Base-by-base conservation (phyloP, 352 stramenopile species). In the Pelagophyceae sp. region DNA sequence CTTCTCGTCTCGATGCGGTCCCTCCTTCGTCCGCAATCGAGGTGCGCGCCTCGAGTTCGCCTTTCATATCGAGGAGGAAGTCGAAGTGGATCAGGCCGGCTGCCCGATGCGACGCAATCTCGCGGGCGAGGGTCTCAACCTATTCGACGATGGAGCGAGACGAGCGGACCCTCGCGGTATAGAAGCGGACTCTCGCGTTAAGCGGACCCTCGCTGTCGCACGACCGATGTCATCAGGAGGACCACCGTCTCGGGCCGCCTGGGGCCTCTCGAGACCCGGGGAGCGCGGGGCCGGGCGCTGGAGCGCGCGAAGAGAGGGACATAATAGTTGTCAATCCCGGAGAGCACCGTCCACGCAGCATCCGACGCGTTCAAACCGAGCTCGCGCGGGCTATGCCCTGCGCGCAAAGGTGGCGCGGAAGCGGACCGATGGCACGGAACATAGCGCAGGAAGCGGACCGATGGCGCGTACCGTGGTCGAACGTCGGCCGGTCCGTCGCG, bases 41-140 rank as follows among this genome's bases (percentile, higher is more conserved):
- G n/a, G n/a, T n/a, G n/a, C n/a, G n/a, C n/a, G 37, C 67, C 17
- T 31, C 67, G 33, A 54, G 67, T 31, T 74, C 67, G 67, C 67
- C 67, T 37, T 74, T 74, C 67, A 74, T 74, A 37, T 74, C 67
- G 17, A 74, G 67, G 5, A 74, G 38, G 29, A 74, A 74, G 67
- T 74, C 37, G 38, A 25, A 54, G 38, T 74, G 58, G 35, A 74
- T 37, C 35, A 74, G 67, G 38, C 35, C 67, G 1, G n/a, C 61
- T 27, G 37, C 33, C 3, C n/a, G n/a, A 29, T 71, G 29, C 15
- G 33, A 33, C 15, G 1, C 15, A 31, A 74, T 74, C 38, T 11
- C n/a, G 11, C 2, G 1, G 6, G n/a, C 67, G 2, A 74, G 2
- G 2, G 67, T 74, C 67, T 74, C 67, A 37, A 74, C 67, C 45